Base-by-base conservation (phyloP, 2,329 filamentous ascomycete species). In the Drechslerella coelobrocha region DNA sequence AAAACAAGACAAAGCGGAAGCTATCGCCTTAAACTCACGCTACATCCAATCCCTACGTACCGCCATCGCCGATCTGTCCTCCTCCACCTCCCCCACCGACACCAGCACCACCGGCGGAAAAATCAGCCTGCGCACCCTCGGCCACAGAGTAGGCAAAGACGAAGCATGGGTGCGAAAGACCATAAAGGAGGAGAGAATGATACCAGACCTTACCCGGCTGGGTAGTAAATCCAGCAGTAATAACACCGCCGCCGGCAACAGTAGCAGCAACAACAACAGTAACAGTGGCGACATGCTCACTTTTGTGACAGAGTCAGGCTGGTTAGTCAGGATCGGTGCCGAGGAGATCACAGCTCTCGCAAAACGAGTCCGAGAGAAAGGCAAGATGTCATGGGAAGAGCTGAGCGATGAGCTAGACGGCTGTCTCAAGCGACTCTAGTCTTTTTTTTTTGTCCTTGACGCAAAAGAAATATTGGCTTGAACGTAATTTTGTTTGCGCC, bases 311-410 rank as follows among this genome's bases (percentile, higher is more conserved):
- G 59, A 71, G 12, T 52, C 54, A 17, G 66, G 66, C 4, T 71
- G 66, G 66, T 60, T 71, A 26, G 55, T 71, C 2, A 59, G 66
- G 23, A 48, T 71, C 31, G 66, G 66, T n/a, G 41, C 29, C 12
- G 66, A 63, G 21, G 45, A 63, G 19, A 31, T 71, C 6, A 39
- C 54, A 10, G 27, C 14, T 6, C 14, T 71, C 6, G 66, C 53
- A 4, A 51, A 31, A 29, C 39, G 48, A 10, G 47, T 63, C 19
- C 59, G 60, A n/a, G 31, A 52, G 29, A 27, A 24, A 6, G 66
- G 66, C 5, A 63, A 63, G 41, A 50, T 63, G 66, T 45, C 50
- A 6, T 71, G 66, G 66, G 66, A 71, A 24, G 66, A 71, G 43
- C 45, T 71, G 23, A 50, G 59, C 14, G 26, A 17, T 19, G 48